Conservation (phyloP, 2,329 filamentous ascomycete species). For the Parastagonospora nodorum region DNA sequence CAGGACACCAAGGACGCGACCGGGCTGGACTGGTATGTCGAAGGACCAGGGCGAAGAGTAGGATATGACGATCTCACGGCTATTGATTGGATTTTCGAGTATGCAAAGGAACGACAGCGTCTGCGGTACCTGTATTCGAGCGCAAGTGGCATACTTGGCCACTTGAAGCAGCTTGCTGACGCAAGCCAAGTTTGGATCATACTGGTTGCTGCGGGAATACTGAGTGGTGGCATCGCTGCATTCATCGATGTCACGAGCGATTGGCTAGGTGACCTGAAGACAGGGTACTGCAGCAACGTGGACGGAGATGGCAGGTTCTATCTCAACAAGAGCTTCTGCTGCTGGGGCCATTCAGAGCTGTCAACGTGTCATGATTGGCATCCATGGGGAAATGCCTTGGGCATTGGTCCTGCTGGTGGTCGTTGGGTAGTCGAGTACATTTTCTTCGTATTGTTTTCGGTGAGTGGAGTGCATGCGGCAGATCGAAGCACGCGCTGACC, state of each 20-base stretch:
- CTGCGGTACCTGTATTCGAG: conserved; percentile 75
- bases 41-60: conserved; percentile 85
- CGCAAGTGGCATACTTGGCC: conserved; percentile 72
- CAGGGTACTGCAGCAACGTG: conserved; percentile 79
- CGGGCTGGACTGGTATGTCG: conserved; percentile 79
- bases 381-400: conserved; percentile 78
- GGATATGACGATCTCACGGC: conserved; percentile 96
- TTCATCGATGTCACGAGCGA: conserved; percentile 88
- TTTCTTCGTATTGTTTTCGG: conserved; percentile 83
- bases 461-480: conserved; percentile 50
- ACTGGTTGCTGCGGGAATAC: conserved; percentile 80
- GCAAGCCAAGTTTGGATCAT: conserved; percentile 91
- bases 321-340: conserved; percentile 89
- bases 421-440: conserved; percentile 85
- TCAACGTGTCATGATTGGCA: conserved; percentile 86
- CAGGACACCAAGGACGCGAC: conserved; percentile 52
- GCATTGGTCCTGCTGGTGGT: conserved; percentile 67
- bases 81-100: conserved; percentile 99
- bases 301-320: conserved; percentile 86
- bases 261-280: conserved; percentile 92
- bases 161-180: conserved; percentile 75
- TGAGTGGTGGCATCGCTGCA: conserved; percentile 83
- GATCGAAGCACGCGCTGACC: conserved; percentile 23
- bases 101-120: conserved; percentile 91
- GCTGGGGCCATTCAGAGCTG: conserved; percentile 78